Percentiles rank a stretch among this genome's conserved stretches.
Conservation (phyloP, 2,329 filamentous ascomycete species). For the Aspergillus transmontanensis region DNA sequence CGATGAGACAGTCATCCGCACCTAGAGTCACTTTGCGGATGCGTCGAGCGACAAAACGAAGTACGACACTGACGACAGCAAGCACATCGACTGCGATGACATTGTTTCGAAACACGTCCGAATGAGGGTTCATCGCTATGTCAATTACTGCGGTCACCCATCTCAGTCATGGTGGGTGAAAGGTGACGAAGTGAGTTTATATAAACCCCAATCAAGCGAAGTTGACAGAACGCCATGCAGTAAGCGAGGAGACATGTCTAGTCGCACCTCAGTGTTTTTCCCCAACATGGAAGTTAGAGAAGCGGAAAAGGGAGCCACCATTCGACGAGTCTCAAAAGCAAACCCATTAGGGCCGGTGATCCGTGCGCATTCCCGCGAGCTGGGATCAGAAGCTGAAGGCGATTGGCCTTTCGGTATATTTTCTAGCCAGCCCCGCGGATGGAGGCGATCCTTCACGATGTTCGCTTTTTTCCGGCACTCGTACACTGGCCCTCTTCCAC, state of each 20-base stretch:
- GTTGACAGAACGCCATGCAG: not conserved
- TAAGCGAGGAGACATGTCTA: not conserved
- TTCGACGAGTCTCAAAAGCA: not conserved
- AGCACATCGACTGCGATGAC: not conserved
- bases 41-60: not conserved
- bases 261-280: not conserved
- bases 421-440: no score
- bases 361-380: no score
- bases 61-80: not conserved
- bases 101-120: not conserved
- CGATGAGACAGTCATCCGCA: not conserved
- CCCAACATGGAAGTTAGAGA: no score
- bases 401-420: no score
- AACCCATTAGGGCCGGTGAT: not conserved
- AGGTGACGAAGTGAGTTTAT: not conserved
- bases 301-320: not conserved
- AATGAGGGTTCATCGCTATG: not conserved
- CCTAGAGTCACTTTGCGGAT: not conserved
- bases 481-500: not conserved
- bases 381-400: no score
- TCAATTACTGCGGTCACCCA: not conserved
- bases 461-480: not conserved
- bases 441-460: not conserved
- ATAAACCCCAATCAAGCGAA: not conserved
- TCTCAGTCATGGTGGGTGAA: not conserved